Evolutionary conservation across 768 basidiomycete species (phyloP).

Genomic region (Pisolithus tinctorius): DNA sequence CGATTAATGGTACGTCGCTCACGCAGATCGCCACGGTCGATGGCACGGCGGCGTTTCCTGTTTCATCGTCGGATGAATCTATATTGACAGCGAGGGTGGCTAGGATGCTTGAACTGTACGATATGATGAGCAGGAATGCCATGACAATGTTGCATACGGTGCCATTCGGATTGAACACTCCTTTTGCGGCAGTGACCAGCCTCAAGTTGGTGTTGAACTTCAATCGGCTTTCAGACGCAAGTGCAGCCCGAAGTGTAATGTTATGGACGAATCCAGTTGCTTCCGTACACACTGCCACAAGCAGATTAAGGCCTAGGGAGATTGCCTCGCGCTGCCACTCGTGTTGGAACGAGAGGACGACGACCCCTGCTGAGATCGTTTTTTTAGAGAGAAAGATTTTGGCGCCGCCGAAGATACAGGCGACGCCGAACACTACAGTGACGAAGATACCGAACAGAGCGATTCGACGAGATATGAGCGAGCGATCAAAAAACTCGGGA

Average conservation of each 20-base stretch:
- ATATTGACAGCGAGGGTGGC: constrained; percentile 13
- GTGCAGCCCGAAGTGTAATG: constrained; percentile 21
- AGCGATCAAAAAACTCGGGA: constrained; percentile 23
- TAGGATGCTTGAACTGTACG: constrained; percentile 23
- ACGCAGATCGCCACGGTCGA: constrained; percentile 11
- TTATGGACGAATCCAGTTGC: constrained; percentile 23
- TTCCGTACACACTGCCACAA: constrained; percentile 23
- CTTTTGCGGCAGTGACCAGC: constrained; percentile 16
- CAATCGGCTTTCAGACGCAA: constrained; percentile 19
- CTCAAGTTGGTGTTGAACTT: constrained; percentile 26
- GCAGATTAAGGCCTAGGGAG: constrained; percentile 19
- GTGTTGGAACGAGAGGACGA: constrained; percentile 12
- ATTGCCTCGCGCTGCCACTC: constrained; percentile 15
- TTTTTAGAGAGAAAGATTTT: constrained; percentile 17
- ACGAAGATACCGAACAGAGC: constrained; percentile 19
- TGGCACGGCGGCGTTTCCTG: background rate
- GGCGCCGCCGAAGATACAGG: constrained; percentile 19
- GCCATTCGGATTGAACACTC: constrained; percentile 19
- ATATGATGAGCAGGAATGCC: constrained; percentile 23
- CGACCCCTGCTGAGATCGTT: constrained; percentile 18
- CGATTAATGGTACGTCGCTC: constrained; percentile 20
- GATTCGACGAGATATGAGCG: constrained; percentile 16
- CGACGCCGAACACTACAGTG: constrained; percentile 14
- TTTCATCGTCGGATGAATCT: background rate
- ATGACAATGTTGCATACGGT: constrained; percentile 14